Conservation (phyloP, 2,329 filamentous ascomycete genomes). For the Arthroderma sp. region DNA sequence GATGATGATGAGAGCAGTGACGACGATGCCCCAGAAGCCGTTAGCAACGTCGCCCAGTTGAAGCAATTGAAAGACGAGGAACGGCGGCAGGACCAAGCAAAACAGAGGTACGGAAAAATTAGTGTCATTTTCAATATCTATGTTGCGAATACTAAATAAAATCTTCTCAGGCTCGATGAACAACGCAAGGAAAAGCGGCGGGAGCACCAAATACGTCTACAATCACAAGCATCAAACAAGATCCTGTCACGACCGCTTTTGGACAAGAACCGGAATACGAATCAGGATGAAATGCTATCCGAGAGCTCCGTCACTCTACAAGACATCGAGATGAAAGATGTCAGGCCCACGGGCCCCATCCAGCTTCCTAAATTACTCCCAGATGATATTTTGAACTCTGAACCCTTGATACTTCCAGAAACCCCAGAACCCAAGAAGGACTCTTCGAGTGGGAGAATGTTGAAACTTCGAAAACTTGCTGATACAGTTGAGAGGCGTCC, state of each 20-base stretch:
- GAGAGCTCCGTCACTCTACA: constrained; percentile 31
- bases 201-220: constrained; percentile 27
- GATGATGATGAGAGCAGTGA: constrained; percentile 23
- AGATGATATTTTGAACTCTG: constrained; percentile 37
- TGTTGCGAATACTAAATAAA: neutral
- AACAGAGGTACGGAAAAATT: constrained; percentile 23
- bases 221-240: constrained; percentile 23
- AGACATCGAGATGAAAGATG: constrained; percentile 24
- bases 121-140: neutral
- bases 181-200: constrained; percentile 27
- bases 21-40: constrained; percentile 30
- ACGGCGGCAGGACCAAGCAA: constrained; percentile 25
- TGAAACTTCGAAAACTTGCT: constrained; percentile 24
- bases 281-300: constrained; percentile 24
- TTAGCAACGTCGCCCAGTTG: constrained; percentile 29
- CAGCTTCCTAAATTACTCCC: constrained; percentile 39
- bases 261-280: constrained; percentile 5
- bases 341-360: constrained; percentile 15
- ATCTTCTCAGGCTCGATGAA: constrained; percentile 22
- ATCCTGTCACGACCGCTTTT: constrained; percentile 13
- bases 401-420: constrained; percentile 31
- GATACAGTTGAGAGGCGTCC: constrained; percentile 35
- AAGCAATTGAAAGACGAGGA: constrained; percentile 25
- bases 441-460: constrained; percentile 19
- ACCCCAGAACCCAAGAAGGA: constrained; percentile 28